Evolutionary conservation across 2,329 filamentous ascomycete genomes (phyloP), one percentile per base, ranked within the genome.

Genomic region (Myriosclerotinia duriaeana): DNA sequence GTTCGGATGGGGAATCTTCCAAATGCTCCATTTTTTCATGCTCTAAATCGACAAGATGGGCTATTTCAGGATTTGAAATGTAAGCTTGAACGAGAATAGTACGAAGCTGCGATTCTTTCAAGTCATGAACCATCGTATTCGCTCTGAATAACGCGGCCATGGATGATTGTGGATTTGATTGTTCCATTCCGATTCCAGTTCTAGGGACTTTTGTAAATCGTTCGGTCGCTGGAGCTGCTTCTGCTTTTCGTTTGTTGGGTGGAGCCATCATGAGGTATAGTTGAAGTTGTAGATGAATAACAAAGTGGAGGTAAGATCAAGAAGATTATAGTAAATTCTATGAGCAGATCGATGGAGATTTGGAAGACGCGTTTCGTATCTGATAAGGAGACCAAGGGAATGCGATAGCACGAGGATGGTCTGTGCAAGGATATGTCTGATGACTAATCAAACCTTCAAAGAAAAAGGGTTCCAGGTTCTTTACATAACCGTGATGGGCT

Each of bases 51-150:
- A 65, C 34, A 8, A 58, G 44, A 34, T 50, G 63, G 34, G 63
- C 63, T 36, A 50, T 59, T 5, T 26, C 42, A 20, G 63, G 53
- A 59, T 59, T 44, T 4, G 63, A 50, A 53, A 59, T n/a, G 30
- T 65, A 65, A 7, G 63, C 63, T 34, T 65, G 63, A n/a, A 65
- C 63, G 17, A 65, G 63, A 34, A 65, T 40, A 17, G 55, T 59
- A 36, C 63, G 63, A 52, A 65, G 53, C 38, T 65, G 63, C 5
- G 63, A 65, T 59, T 65, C 53, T 15, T 59, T 65, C 5, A 65
- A 42, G 30, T 65, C 63, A 11, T 65, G 44, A 58, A 65, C 44
- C 22, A 65, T 17, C 48, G 59, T 65, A 42, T 65, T 65, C 34
- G 63, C 63, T 30, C 50, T 65, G 44, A 65, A 65, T 22, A 65